These are phyloP conservation scores for Rhytidiadelphus loreus DNA, from an alignment of 225 moss, liverwort and hornwort genomes.

Conservation along the genomic window DNA sequence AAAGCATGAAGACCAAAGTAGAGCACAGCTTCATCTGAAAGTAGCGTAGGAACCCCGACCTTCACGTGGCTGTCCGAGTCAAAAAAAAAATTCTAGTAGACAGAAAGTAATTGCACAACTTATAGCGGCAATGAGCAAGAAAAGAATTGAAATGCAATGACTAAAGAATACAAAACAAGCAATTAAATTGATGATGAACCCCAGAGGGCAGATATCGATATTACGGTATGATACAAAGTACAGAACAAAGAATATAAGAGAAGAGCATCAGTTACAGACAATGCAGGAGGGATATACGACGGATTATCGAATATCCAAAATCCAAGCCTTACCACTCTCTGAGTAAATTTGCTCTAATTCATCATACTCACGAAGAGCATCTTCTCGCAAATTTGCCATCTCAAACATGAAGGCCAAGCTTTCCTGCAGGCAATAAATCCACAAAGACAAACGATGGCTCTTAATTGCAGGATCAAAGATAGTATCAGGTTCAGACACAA, in stretches of 20 bases:
- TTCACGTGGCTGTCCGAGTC: neutral
- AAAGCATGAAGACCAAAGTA: neutral
- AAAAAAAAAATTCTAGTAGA: neutral
- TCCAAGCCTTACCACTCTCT: slow-evolving; percentile 62
- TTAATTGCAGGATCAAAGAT: neutral
- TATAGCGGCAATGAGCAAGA: neutral
- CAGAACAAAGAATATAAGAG: neutral
- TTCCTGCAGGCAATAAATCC: slow-evolving; percentile 48
- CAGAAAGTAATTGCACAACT: neutral
- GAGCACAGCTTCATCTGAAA: neutral
- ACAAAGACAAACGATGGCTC: neutral
- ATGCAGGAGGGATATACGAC: neutral
- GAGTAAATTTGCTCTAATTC: slow-evolving; percentile 94
- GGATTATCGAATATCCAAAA: neutral
- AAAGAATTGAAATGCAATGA: neutral
- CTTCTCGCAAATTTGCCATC: slow-evolving; percentile 94
- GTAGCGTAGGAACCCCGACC: neutral
- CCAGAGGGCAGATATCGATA: neutral
- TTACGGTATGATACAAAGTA: neutral
- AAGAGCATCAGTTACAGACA: neutral
- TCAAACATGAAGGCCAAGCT: slow-evolving; percentile 98
- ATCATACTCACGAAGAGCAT: slow-evolving; percentile 97
- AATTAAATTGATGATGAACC: neutral
- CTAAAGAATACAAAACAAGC: neutral
- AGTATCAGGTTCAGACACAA: neutral